phyloP scores from a whole-genome alignment of 1,139 yeast species.

The Blastobotrys petasosporus region DNA sequence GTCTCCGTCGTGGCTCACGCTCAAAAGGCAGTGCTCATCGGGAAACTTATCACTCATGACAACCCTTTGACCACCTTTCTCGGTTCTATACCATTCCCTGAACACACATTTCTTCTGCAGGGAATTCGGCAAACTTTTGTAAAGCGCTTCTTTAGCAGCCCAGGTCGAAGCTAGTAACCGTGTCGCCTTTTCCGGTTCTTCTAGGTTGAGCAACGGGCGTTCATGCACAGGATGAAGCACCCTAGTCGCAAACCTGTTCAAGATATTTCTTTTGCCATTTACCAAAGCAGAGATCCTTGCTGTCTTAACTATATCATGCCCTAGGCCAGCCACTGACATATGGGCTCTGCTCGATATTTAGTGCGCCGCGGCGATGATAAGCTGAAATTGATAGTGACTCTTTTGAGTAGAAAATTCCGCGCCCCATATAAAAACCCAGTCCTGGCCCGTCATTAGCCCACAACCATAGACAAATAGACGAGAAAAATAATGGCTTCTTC shows the following conservation, averaged over 20 bases:
- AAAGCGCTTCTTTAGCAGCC: constrained; percentile 75
- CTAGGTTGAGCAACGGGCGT: constrained; percentile 35
- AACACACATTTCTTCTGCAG: constrained; percentile 52
- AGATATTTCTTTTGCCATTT: constrained; percentile 27
- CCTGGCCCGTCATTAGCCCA: neutral
- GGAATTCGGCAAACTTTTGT: constrained; percentile 47
- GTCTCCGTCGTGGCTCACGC: constrained; percentile 65
- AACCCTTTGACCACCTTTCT: constrained; percentile 20
- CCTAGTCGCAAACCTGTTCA: constrained; percentile 41
- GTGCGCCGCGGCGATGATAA: neutral
- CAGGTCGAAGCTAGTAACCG: constrained; percentile 53
- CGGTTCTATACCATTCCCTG: constrained; percentile 52
- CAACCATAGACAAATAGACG: neutral
- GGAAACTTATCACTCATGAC: constrained; percentile 15
- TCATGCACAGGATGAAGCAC: constrained; percentile 49
- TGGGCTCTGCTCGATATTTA: no score
- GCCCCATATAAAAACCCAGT: neutral
- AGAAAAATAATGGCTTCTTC: constrained; percentile 67
- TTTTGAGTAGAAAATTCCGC: neutral
- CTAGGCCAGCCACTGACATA: constrained; percentile 43
- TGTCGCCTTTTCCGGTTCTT: constrained; percentile 9
- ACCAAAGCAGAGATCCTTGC: constrained; percentile 47
- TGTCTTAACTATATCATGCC: constrained; percentile 54
- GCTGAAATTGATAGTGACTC: neutral
- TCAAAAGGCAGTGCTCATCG: constrained; percentile 47